A percentile compares a stretch with the other conserved stretches of the same genome.
Evolutionary conservation across 129 eudicot genomes (phyloP).

Genomic region (Ambrosia artemisiifolia): DNA sequence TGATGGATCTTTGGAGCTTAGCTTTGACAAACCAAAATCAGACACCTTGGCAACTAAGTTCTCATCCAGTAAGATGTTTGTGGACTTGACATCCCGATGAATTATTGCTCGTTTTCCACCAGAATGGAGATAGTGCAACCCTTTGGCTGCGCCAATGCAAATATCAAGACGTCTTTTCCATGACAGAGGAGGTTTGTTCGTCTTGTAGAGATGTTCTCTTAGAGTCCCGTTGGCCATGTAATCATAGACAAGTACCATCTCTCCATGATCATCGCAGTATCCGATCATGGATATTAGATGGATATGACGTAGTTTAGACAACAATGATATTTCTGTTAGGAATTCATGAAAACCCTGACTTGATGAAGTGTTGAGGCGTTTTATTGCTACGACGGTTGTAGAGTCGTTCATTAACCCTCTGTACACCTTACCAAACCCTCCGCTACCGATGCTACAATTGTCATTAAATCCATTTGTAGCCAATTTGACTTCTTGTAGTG

Average conservation of each 20-base stretch:
- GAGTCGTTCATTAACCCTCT: too few relatives aligned
- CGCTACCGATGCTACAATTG: too few relatives aligned
- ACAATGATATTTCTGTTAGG: conserved; percentile 49
- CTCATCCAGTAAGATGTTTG: conserved; percentile 21
- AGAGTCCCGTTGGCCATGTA: conserved; percentile 60
- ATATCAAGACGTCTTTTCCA: conserved; percentile 51
- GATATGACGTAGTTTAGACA: conserved; percentile 55
- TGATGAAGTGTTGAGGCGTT: conserved; percentile 44
- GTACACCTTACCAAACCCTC: too few relatives aligned
- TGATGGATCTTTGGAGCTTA: too few relatives aligned
- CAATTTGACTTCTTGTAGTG: too few relatives aligned
- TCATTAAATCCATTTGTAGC: too few relatives aligned
- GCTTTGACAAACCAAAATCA: too few relatives aligned
- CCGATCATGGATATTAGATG: conserved; percentile 55
- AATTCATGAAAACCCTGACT: conserved; percentile 59
- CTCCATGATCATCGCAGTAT: conserved; percentile 47
- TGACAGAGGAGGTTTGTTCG: conserved; percentile 27
- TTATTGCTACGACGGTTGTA: conserved; percentile 29
- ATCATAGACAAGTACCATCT: conserved; percentile 67
- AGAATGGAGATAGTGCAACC: conserved; percentile 37
- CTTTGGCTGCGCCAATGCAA: conserved; percentile 52
- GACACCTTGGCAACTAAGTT: too few relatives aligned
- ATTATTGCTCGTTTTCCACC: conserved; percentile 48
- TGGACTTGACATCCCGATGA: conserved; percentile 58
- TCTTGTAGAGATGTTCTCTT: conserved; percentile 51